Base-by-base conservation (phyloP, 2,329 filamentous ascomycete genomes). In the Colletotrichum echinochloae region DNA sequence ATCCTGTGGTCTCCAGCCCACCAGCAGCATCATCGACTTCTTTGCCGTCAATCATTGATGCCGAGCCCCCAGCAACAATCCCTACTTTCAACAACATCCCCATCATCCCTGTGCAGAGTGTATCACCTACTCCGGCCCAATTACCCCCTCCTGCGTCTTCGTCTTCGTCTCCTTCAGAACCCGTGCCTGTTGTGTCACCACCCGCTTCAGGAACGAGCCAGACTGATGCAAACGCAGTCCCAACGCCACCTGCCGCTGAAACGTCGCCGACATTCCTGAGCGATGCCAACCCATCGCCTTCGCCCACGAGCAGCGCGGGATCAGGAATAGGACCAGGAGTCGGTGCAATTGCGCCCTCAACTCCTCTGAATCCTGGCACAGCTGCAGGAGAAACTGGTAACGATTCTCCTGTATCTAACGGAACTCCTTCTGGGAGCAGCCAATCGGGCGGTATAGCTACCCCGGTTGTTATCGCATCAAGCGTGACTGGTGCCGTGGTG, bases 401-500 rank as follows among this genome's bases (percentile, higher is more conserved):
- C 26, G 60, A 70, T 52, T 35, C 56, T n/a, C 67, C 67, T 28
- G 20, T 44, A 20, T 56, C 62, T 33, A 66, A 35, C 14, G 56
- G 55, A 16, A 41, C 41, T 39, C 26, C 63, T 23, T 41, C 67
- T 12, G 56, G 41, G 49, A 75, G 72, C 60, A 74, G 72, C 28
- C 75, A 74, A 60, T 78, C 75, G 33, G 77, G 76, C 2, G 41
- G 28, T 14, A 57, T 70, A 14, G 74, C 77, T 35, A 81, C 78
- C 8, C 83, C 83, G 0, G 78, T 82, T 33, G 83, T 83, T 7
- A 81, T 89, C 52, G 85, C 85, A 1, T 87, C 85, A 12, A 84
- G 86, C 48, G 83, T 88, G 3, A 77, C 88, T 5, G 87, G 87
- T 35, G 83, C 83, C 5, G 75, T 87, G 1, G 82, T 84, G 0